Evolutionary conservation across 148 eudicot genomes (phyloP).

Genomic region (Fallopia convolvulus): DNA sequence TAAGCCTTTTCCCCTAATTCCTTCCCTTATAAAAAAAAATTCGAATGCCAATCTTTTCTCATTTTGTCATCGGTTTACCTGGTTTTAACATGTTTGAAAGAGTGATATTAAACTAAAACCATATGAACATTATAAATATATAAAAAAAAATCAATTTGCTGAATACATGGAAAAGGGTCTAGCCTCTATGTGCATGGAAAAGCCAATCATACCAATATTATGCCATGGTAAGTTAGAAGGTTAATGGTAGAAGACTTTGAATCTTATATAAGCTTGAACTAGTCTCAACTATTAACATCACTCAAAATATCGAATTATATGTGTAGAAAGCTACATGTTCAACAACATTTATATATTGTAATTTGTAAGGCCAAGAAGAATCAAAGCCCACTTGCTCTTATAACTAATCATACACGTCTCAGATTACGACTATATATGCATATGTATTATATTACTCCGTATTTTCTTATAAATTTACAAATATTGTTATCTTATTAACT

Average conservation of each 20-base stretch:
- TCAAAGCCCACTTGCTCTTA: background rate
- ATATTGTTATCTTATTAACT: background rate
- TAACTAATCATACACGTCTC: background rate
- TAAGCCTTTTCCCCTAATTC: too few species aligned
- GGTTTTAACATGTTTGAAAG: too few species aligned
- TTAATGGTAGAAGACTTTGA: background rate
- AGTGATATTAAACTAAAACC: too few species aligned
- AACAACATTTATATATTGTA: background rate
- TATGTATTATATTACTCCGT: background rate
- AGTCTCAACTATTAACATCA: slow-evolving; percentile 4
- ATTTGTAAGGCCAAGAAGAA: background rate
- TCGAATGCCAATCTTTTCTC: too few species aligned
- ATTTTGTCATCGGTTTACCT: too few species aligned
- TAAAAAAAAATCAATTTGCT: too few species aligned
- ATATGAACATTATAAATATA: too few species aligned
- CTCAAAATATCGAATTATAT: background rate
- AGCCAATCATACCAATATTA: background rate
- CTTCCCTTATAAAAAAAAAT: too few species aligned
- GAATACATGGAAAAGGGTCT: background rate
- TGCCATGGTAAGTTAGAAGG: too few species aligned
- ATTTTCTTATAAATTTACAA: background rate
- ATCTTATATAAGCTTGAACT: background rate
- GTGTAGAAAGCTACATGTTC: background rate
- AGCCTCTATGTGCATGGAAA: background rate
- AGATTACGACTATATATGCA: background rate